Base-by-base conservation (phyloP, 176 grass and related monocot species). In the Oryza glaberrima region DNA sequence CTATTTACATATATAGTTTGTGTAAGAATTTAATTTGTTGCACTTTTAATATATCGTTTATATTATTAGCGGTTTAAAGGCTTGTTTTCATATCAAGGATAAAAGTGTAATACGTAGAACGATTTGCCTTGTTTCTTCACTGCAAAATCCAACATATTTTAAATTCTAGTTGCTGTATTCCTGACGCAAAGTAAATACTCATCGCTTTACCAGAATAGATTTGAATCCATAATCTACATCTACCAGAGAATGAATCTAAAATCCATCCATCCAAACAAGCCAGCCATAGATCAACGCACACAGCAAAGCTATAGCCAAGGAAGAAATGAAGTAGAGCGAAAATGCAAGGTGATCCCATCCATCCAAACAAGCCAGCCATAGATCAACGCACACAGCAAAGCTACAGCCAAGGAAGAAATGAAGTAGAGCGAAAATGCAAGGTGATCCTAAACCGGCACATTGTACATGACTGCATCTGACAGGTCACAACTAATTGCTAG, bases 401-500 rank as follows among this genome's bases (percentile, higher is more conserved):
- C 32, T 44, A 45, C 65, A 1, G n/a, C 69, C 13, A 26, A 54
- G 0, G 19, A 36, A 32, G 85, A 4, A 19, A 7, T 3, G 14
- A 36, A 75, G 60, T 13, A 3, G 40, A 52, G 71, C 32, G 38
- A 58, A 7, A 72, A 77, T 17, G 73, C 17, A 40, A 58, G 11
- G 65, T 41, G 40, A 46, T 77, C 26, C 67, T 73, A 90, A 46
- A 81, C 78, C 67, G 67, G 17, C 47, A 35, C 56, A 45, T 26
- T 77, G 54, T 78, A 82, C 67, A 86, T 14, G 67, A 46, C 14
- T 6, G 14, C 25, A 66, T 58, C 56, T 58, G 12, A 44, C 32
- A 76, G 49, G 12, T 67, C 73, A 9, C 40, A 51, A 13, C 45
- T 46, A 73, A 78, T 73, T 82, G 32, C 72, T 13, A 70, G 17